These are phyloP conservation scores for Quercus robur DNA, from an alignment of 306 rosid genomes.

Conservation along the genomic window DNA sequence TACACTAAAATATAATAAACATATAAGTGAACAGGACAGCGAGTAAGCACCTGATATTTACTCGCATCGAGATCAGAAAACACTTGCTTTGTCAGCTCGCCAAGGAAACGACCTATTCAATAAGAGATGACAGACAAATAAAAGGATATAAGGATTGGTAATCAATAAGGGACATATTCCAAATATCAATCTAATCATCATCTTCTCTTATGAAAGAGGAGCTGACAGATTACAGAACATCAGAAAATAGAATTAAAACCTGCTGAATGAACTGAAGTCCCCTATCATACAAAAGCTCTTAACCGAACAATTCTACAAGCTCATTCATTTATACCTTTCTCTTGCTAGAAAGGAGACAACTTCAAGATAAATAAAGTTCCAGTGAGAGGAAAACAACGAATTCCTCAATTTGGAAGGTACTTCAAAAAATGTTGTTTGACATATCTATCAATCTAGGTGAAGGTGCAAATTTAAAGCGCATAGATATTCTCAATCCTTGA, in stretches of 20 bases:
- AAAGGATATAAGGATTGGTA: background rate
- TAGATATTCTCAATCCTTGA: too few relatives aligned
- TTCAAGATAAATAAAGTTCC: background rate
- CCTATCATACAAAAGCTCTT: background rate
- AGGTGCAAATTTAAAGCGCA: background rate
- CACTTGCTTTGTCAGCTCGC: slow-evolving; percentile 90
- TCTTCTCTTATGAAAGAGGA: too few relatives aligned
- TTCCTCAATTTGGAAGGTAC: background rate
- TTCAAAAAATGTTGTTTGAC: background rate
- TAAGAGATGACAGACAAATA: background rate
- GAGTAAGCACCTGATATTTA: slow-evolving; percentile 84
- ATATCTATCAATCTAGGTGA: background rate
- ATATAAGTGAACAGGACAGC: slow-evolving; percentile 6
- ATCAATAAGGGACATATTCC: background rate
- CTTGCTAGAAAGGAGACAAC: background rate
- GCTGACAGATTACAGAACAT: too few relatives aligned
- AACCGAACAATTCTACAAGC: background rate
- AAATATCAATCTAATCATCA: too few relatives aligned
- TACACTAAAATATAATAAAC: background rate
- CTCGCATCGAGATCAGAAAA: slow-evolving; percentile 88
- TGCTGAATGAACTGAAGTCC: background rate
- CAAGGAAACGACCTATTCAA: slow-evolving; percentile 85
- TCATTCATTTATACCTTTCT: background rate
- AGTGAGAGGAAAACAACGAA: background rate
- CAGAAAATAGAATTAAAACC: too few relatives aligned